Evolutionary conservation across 176 grass and related monocot species (phyloP).

Genomic region (barley (Hordeum vulgare)): MorexV3_pseudomolecules_assembly NC_058523.1:271904227-271904726

Average conservation of each 20-base stretch:
- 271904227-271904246: background rate
- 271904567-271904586: background rate
- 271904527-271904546: background rate
- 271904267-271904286: slow-evolving; percentile 81
- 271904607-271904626: background rate
- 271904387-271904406: slow-evolving; percentile 60
- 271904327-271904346: slow-evolving; percentile 65
- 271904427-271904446: slow-evolving; percentile 61
- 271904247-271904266: slow-evolving; percentile 56
- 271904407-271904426: slow-evolving; percentile 39
- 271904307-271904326: slow-evolving; percentile 77
- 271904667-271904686: background rate
- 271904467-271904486: background rate
- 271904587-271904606: background rate
- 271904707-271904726: no score
- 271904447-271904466: slow-evolving; percentile 70
- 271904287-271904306: slow-evolving; percentile 85
- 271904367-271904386: slow-evolving; percentile 89
- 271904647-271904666: background rate
- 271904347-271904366: slow-evolving; percentile 82
- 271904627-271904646: background rate
- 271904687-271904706: background rate
- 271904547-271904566: background rate
- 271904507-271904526: background rate
- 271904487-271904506: background rate